Percentiles rank a stretch among this genome's conserved stretches.
Evolutionary conservation across 495 filamentous ascomycete species (phyloP).

Genomic region (Aspergillus saccharolyticus): DNA sequence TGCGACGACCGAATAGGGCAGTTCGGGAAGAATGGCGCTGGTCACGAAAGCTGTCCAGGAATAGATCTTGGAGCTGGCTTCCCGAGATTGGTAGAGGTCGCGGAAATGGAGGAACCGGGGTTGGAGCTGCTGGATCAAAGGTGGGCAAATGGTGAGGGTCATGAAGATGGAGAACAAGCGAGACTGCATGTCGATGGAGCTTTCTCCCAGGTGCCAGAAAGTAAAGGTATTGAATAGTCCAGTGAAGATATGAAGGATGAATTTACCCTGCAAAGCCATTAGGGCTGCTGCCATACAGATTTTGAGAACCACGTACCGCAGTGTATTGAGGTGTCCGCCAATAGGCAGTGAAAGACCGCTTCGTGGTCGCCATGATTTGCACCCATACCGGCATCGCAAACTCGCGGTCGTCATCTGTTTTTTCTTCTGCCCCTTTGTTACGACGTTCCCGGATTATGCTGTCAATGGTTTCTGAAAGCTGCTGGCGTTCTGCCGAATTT

Average conservation of each 20-base stretch:
- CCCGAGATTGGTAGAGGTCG: slow-evolving; percentile 43
- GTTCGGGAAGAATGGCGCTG: slow-evolving; percentile 44
- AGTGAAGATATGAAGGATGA: slow-evolving; percentile 58
- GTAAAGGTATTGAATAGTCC: slow-evolving; percentile 64
- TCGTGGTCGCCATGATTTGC: slow-evolving; percentile 46
- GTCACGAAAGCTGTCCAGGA: slow-evolving; percentile 48
- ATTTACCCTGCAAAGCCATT: slow-evolving; percentile 41
- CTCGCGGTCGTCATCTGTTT: slow-evolving; percentile 43
- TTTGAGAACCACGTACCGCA: slow-evolving; percentile 28
- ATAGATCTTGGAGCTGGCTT: slow-evolving; percentile 49
- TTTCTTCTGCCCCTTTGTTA: slow-evolving; percentile 23
- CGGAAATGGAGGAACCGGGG: slow-evolving; percentile 45
- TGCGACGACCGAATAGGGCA: slow-evolving; percentile 49
- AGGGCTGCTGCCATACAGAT: not conserved
- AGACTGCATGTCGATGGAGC: slow-evolving; percentile 57
- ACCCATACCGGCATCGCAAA: slow-evolving; percentile 56
- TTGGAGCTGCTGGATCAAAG: slow-evolving; percentile 57
- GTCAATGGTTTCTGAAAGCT: slow-evolving; percentile 44
- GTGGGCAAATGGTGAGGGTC: slow-evolving; percentile 59
- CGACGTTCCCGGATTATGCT: slow-evolving; percentile 36
- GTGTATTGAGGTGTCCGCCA: slow-evolving; percentile 59
- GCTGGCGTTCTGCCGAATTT: slow-evolving; percentile 39
- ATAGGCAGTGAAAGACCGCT: slow-evolving; percentile 52
- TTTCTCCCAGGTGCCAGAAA: slow-evolving; percentile 56
- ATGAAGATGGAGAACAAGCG: slow-evolving; percentile 69